These are phyloP conservation scores for Fusarium abutilonis DNA, from an alignment of 2,329 filamentous ascomycete genomes.

Conservation along the genomic window DNA sequence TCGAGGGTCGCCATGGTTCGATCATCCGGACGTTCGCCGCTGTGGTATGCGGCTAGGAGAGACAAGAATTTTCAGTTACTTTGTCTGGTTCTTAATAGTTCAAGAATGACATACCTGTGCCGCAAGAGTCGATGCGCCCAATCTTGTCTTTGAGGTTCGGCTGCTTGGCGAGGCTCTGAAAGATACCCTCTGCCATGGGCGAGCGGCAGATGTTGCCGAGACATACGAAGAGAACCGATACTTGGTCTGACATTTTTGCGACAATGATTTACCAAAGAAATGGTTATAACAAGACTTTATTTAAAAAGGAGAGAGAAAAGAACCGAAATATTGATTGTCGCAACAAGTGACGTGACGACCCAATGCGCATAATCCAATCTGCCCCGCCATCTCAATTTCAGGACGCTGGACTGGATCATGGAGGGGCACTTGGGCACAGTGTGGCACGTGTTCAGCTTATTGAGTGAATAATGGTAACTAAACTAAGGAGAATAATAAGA, in stretches of 20 bases:
- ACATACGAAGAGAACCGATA: conserved; percentile 93
- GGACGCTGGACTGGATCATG: conserved; percentile 34
- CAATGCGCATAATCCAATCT: conserved; percentile 41
- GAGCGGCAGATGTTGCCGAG: conserved; percentile 95
- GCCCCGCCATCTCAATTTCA: conserved; percentile 42
- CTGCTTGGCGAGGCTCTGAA: conserved; percentile 74
- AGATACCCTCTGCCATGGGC: conserved; percentile 96
- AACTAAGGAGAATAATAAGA: neutral
- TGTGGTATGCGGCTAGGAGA: conserved; percentile 79
- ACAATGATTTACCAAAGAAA: neutral
- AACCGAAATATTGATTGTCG: conserved; percentile 38
- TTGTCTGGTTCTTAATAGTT: neutral
- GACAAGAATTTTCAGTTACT: conserved; percentile 12
- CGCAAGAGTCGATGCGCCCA: conserved; percentile 82
- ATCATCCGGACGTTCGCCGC: conserved; percentile 77
- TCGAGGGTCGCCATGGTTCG: conserved; percentile 84
- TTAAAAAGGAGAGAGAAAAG: conserved; percentile 20
- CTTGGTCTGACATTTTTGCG: conserved; percentile 51
- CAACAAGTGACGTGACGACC: conserved; percentile 42
- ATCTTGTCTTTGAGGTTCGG: conserved; percentile 69
- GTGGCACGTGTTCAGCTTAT: conserved; percentile 2
- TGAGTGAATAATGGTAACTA: neutral
- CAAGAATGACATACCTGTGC: conserved; percentile 67
- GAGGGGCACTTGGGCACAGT: conserved; percentile 36
- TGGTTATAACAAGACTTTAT: neutral